Conservation (phyloP, 345 rosid species). For the Brassica napus region DNA sequence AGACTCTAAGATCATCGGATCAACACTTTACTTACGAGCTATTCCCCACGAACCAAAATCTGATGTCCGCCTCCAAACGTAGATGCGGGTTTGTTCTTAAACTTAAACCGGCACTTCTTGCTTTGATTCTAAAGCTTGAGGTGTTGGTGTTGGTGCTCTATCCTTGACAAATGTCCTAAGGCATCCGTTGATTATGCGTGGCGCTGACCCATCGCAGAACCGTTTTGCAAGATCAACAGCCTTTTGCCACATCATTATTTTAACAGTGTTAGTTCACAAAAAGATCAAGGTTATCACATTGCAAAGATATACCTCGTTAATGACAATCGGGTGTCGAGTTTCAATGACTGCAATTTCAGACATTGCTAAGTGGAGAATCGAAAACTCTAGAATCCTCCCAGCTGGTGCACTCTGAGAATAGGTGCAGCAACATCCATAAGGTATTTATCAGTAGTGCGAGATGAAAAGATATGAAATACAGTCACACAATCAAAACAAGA, state of each 20-base stretch:
- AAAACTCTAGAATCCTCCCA: conserved; percentile 80
- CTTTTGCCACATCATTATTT: conserved; percentile 41
- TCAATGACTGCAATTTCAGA: conserved; percentile 80
- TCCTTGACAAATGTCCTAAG: conserved; percentile 77
- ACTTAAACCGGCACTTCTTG: conserved; percentile 38
- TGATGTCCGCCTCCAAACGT: conserved; percentile 24
- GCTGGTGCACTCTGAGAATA: conserved; percentile 71
- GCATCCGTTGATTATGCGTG: conserved; percentile 89
- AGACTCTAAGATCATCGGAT: conserved; percentile 23
- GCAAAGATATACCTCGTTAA: conserved; percentile 62
- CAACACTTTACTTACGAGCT: conserved; percentile 21
- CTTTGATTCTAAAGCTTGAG: conserved; percentile 40
- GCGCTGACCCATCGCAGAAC: conserved; percentile 93
- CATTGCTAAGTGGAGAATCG: conserved; percentile 92
- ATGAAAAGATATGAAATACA: not conserved
- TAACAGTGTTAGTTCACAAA: conserved; percentile 22
- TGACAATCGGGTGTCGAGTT: conserved; percentile 88
- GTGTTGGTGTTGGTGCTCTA: conserved; percentile 32
- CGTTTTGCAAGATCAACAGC: conserved; percentile 96
- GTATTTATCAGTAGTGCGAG: not conserved
- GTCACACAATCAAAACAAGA: conserved; percentile 11
- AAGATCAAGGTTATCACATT: not conserved
- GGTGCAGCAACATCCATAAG: conserved; percentile 3
- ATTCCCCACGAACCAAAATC: conserved; percentile 18
- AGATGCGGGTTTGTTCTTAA: conserved; percentile 18